A percentile compares a stretch with the other conserved stretches of the same genome.
Evolutionary conservation across 2,329 filamentous ascomycete genomes (phyloP).

Genomic region (Ophiostoma tasmaniense): DNA sequence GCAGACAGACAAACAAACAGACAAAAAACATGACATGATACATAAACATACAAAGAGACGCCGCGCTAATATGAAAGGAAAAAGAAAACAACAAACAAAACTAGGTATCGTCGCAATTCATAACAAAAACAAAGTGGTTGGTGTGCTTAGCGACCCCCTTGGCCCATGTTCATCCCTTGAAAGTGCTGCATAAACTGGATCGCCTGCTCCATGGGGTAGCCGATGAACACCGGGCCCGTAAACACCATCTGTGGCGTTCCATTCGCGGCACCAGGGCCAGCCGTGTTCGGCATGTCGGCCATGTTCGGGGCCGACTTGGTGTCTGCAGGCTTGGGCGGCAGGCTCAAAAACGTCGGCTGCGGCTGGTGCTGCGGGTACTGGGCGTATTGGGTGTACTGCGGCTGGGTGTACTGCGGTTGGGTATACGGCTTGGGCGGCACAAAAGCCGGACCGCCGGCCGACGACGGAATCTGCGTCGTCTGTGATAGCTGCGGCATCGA

Average conservation of each 20-base stretch:
- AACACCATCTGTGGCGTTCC: conserved; percentile 69
- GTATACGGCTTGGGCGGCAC: background rate
- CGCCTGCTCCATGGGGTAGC: conserved; percentile 79
- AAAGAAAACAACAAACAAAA: background rate
- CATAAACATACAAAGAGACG: background rate
- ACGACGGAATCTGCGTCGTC: conserved; percentile 13
- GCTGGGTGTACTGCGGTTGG: background rate
- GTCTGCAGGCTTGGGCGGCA: conserved; percentile 9
- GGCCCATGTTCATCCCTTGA: conserved; percentile 25
- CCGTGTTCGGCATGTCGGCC: conserved; percentile 22
- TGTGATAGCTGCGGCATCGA: conserved; percentile 2
- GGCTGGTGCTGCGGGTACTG: conserved; percentile 12
- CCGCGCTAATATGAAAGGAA: background rate
- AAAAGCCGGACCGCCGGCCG: background rate
- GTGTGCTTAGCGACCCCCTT: background rate
- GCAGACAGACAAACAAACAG: background rate
- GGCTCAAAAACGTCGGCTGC: conserved; percentile 47
- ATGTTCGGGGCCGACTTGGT: background rate
- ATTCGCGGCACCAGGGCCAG: background rate
- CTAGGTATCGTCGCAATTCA: conserved; percentile 15
- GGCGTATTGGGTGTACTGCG: conserved; percentile 1
- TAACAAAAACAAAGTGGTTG: conserved; percentile 7
- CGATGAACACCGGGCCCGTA: conserved; percentile 88
- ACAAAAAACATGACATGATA: background rate
- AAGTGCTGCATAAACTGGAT: conserved; percentile 61